Percentiles rank a stretch among this genome's conserved stretches.
Conservation (phyloP, 257 asterid genomes). For the Plantago elongata region DNA sequence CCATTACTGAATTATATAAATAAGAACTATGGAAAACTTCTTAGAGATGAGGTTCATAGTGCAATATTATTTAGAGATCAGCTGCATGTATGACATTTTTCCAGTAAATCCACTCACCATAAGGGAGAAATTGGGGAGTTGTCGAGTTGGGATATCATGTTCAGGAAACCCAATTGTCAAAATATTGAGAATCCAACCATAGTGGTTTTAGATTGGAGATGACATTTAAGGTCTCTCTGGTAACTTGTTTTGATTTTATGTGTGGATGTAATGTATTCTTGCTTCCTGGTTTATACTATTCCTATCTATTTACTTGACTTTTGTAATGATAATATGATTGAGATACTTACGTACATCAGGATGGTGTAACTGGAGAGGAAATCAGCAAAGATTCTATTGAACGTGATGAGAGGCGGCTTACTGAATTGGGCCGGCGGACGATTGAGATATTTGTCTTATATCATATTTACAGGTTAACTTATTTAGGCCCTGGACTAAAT, state of each 20-base stretch:
- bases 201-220: too few relatives aligned
- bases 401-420: constrained; percentile 84
- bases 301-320: background rate
- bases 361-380: constrained; percentile 77
- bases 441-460: constrained; percentile 85
- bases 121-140: too few relatives aligned
- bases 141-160: too few relatives aligned
- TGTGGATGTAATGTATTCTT: background rate
- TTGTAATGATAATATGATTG: constrained; percentile 14
- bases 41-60: too few relatives aligned
- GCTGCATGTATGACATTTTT: too few relatives aligned
- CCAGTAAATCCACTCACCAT: too few relatives aligned
- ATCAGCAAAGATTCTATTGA: constrained; percentile 72
- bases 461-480: constrained; percentile 74
- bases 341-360: constrained; percentile 41
- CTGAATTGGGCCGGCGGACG: constrained; percentile 95
- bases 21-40: too few relatives aligned
- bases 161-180: too few relatives aligned
- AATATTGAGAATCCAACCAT: too few relatives aligned
- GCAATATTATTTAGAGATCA: too few relatives aligned
- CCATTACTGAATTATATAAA: too few relatives aligned
- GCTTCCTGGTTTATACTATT: background rate
- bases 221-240: too few relatives aligned
- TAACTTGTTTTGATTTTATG: constrained; percentile 3
- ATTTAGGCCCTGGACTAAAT: constrained; percentile 1